These are phyloP conservation scores for Parietichytrium sp. DNA, from an alignment of 108 stramenopile species.

Conservation along the genomic window DNA sequence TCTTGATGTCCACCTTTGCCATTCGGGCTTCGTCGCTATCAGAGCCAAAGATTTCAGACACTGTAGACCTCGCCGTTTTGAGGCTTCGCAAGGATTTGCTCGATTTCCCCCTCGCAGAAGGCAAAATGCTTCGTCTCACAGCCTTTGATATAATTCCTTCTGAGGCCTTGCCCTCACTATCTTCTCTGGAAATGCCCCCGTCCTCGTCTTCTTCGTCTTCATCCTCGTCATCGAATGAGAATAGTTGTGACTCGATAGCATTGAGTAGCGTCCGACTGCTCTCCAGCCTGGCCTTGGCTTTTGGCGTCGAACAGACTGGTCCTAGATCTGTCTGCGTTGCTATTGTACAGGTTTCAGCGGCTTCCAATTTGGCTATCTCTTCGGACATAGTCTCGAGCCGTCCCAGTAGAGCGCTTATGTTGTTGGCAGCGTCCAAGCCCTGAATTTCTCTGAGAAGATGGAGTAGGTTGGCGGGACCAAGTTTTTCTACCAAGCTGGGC, in stretches of 20 bases:
- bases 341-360: background rate
- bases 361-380: background rate
- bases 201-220: background rate
- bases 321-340: background rate
- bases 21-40: background rate
- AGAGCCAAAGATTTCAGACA: too few species aligned
- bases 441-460: background rate
- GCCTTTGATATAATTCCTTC: too few species aligned
- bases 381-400: background rate
- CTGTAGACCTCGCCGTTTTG: too few species aligned
- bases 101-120: background rate
- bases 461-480: background rate
- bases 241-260: background rate
- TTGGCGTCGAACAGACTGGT: background rate
- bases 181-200: background rate
- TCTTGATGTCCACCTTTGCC: background rate
- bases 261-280: background rate
- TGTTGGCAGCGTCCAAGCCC: background rate
- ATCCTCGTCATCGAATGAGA: background rate
- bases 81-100: background rate
- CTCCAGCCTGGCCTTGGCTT: background rate
- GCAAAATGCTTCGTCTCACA: too few species aligned
- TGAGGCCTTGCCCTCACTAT: background rate
- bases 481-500: background rate
- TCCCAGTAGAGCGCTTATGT: background rate